Conservation (phyloP, 495 filamentous ascomycete species). For the Trichoderma reesei region DNA sequence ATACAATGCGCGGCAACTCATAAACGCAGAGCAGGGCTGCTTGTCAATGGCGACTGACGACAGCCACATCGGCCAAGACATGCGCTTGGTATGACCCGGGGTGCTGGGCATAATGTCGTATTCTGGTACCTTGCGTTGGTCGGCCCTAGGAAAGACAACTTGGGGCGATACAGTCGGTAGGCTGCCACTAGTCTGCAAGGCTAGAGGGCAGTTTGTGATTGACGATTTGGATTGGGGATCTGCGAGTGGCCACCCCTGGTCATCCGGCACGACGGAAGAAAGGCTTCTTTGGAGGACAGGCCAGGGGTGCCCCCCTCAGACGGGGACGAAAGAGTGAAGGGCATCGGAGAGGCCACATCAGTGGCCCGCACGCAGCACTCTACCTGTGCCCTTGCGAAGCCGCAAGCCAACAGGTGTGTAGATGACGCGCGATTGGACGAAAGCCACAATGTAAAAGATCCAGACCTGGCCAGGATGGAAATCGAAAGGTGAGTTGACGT, state of each 20-base stretch:
- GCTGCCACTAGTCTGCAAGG: neutral
- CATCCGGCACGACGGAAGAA: constrained; percentile 1
- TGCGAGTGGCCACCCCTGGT: constrained; percentile 2
- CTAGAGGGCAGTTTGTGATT: neutral
- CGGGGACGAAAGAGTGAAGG: neutral
- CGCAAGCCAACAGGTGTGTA: neutral
- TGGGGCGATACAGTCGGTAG: constrained; percentile 3
- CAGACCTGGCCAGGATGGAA: neutral
- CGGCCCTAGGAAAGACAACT: neutral
- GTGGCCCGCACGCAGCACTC: neutral
- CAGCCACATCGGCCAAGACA: neutral
- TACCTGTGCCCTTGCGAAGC: neutral
- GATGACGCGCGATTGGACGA: neutral
- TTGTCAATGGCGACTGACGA: neutral
- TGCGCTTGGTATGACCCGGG: neutral
- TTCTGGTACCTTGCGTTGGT: constrained; percentile 9
- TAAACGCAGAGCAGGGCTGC: neutral
- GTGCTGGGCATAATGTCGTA: neutral
- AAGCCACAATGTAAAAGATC: neutral
- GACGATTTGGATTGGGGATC: constrained; percentile 1
- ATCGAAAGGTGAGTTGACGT: neutral
- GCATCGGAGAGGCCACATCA: neutral
- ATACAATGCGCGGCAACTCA: neutral
- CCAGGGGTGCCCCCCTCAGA: neutral
- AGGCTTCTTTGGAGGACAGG: neutral